Conservation (phyloP, 768 basidiomycete species). For the Clitopilus hobsonii region DNA sequence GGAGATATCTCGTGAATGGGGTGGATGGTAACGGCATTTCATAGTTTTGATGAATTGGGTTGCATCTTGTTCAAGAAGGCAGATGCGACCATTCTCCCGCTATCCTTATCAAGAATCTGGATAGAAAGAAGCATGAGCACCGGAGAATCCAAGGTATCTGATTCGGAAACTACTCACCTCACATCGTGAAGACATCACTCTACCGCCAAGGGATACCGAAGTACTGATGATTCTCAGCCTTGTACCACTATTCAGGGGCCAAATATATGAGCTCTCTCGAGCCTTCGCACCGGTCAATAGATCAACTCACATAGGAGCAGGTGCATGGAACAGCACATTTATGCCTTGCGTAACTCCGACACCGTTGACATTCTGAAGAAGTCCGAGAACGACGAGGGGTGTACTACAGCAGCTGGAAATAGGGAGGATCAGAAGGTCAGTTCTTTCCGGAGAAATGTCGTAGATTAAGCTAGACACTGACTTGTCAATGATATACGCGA, state of each 20-base stretch:
- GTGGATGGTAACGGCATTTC: neutral
- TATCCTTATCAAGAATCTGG: constrained; percentile 58
- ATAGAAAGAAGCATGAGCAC: neutral
- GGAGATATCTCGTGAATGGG: neutral
- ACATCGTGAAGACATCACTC: constrained; percentile 68
- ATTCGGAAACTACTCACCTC: constrained; percentile 41
- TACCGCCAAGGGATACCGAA: constrained; percentile 61
- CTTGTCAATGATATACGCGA: constrained; percentile 75
- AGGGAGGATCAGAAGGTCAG: constrained; percentile 1
- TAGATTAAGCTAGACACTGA: constrained; percentile 20
- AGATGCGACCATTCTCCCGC: constrained; percentile 58
- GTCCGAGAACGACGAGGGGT: constrained; percentile 62
- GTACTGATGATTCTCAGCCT: constrained; percentile 56
- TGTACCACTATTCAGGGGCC: constrained; percentile 40
- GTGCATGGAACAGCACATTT: constrained; percentile 67
- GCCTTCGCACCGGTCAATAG: neutral
- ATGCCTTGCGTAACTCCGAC: constrained; percentile 73
- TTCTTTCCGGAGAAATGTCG: neutral
- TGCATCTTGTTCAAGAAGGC: constrained; percentile 75
- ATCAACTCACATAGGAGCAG: constrained; percentile 51
- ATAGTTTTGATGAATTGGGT: constrained; percentile 48
- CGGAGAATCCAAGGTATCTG: constrained; percentile 2
- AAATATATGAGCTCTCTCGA: constrained; percentile 1
- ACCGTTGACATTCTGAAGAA: constrained; percentile 57
- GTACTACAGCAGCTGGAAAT: constrained; percentile 55